phyloP scores from a whole-genome alignment of 495 filamentous ascomycete genomes.

The Tuber calosporum region DNA sequence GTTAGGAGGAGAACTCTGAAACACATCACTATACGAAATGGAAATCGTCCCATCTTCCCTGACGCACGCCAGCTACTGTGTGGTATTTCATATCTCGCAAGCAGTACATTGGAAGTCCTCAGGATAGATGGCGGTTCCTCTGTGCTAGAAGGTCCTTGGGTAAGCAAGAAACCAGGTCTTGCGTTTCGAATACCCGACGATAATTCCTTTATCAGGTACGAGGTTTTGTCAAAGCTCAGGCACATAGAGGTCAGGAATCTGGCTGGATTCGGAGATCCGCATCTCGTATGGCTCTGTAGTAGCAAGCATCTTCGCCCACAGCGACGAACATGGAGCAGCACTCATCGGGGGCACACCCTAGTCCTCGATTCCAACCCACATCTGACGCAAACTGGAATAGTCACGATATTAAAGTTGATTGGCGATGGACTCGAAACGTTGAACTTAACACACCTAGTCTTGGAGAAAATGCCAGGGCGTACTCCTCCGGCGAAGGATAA shows the following conservation, averaged over 20 bases:
- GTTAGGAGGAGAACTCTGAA: slow-evolving; percentile 12
- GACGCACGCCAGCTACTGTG: slow-evolving; percentile 16
- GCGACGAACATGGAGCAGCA: background rate
- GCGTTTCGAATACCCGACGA: slow-evolving; percentile 14
- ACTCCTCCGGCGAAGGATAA: background rate
- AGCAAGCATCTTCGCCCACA: background rate
- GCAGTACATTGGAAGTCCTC: slow-evolving; percentile 15
- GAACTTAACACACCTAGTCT: background rate
- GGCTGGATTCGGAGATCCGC: slow-evolving; percentile 17
- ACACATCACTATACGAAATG: slow-evolving; percentile 14
- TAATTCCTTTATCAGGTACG: slow-evolving; percentile 16
- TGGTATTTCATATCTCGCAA: slow-evolving; percentile 21
- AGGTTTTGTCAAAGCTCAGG: slow-evolving; percentile 12
- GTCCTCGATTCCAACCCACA: slow-evolving; percentile 12
- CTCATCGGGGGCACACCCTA: slow-evolving; percentile 6
- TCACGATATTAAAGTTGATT: background rate
- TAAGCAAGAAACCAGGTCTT: background rate
- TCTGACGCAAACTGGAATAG: slow-evolving; percentile 16
- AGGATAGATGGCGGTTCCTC: slow-evolving; percentile 10
- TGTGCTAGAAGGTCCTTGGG: no score
- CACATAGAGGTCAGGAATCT: slow-evolving; percentile 19
- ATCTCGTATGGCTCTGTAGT: slow-evolving; percentile 20
- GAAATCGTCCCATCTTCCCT: slow-evolving; percentile 4
- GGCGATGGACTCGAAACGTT: background rate
- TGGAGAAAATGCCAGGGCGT: background rate